Conservation (phyloP, 768 basidiomycete species). For the Mycena floridula region DNA sequence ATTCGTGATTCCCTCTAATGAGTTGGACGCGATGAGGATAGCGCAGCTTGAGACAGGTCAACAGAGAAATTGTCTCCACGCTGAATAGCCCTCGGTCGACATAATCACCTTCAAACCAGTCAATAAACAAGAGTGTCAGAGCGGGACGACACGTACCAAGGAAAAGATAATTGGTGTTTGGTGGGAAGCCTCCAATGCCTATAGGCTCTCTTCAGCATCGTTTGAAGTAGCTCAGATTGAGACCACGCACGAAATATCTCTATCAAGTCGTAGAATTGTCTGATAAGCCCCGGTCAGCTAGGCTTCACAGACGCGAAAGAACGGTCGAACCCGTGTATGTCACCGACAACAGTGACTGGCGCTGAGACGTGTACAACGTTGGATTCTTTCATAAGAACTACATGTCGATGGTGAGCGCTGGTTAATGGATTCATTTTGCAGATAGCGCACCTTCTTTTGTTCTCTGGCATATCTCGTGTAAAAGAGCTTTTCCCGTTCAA, state of each 20-base stretch:
- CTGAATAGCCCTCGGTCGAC: constrained; percentile 97
- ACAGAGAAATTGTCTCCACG: constrained; percentile 95
- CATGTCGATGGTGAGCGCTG: too few species aligned
- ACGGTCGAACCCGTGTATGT: constrained; percentile 98
- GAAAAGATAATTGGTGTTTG: constrained; percentile 97
- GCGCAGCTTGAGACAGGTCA: constrained; percentile 94
- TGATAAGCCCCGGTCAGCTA: too few species aligned
- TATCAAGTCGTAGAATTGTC: constrained; percentile 98
- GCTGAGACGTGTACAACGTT: constrained; percentile 97
- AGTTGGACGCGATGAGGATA: constrained; percentile 96
- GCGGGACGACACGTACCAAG: constrained; percentile 58
- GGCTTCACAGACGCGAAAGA: too few species aligned
- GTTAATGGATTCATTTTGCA: too few species aligned
- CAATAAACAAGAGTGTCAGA: constrained; percentile 3
- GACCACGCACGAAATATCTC: constrained; percentile 98
- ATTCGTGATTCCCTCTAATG: constrained; percentile 97
- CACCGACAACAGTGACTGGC: constrained; percentile 97
- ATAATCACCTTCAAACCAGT: constrained; percentile 73
- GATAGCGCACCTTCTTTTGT: too few species aligned
- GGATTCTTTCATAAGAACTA: constrained; percentile 97
- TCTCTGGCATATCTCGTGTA: constrained; percentile 99
- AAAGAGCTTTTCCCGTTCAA: too few species aligned
- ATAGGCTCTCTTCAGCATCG: too few species aligned
- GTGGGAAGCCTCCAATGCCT: constrained; percentile 97
- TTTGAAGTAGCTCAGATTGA: too few species aligned